Base-by-base conservation (phyloP, 495 filamentous ascomycete species). In the Aspergillus heteromorphus region DNA sequence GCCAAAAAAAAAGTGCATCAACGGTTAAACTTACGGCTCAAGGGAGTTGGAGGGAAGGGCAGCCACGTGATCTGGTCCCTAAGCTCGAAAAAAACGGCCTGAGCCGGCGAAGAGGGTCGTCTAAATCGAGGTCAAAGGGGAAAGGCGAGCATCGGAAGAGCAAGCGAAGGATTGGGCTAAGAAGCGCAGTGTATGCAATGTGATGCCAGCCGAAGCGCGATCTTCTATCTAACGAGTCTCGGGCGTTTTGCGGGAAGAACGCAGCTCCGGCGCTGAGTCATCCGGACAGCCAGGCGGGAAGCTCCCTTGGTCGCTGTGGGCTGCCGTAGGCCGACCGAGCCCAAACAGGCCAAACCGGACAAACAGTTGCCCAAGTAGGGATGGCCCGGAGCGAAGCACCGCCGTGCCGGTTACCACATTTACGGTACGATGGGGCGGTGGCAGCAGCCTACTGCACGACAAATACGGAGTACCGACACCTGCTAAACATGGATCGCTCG, bases 401-500 rank as follows among this genome's bases (percentile, higher is more conserved):
- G 34, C 34, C n/a, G n/a, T n/a, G n/a, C n/a, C n/a, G n/a, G n/a
- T 38, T 38, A 38, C 34, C 34, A 38, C n/a, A 38, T 38, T 38
- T 38, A 38, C 34, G 34, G 34, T 38, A 38, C 34, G 34, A 38
- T 13, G 34, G 34, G 48, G 19, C 48, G 8, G 34, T 20, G 18
- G 20, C 16, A 47, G n/a, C 42, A 6, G 16, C 42, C 23, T 42
- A 45, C 40, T 38, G 23, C 30, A 53, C 31, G 40, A 45, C 29
- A 48, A 48, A 27, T 27, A 27, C 42, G 17, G 18, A 45, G 42
- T 21, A 43, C 38, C 43, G 43, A 23, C n/a, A n/a, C 43, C 27
- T n/a, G 43, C 43, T 47, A 47, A 29, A 47, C 43, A 47, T 47
- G 43, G 43, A 45, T 53, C 41, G 51, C 34, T 51, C 43, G 43